These are phyloP conservation scores for Sherardia arvensis DNA, from an alignment of 257 asterid species.

Conservation along the genomic window DNA sequence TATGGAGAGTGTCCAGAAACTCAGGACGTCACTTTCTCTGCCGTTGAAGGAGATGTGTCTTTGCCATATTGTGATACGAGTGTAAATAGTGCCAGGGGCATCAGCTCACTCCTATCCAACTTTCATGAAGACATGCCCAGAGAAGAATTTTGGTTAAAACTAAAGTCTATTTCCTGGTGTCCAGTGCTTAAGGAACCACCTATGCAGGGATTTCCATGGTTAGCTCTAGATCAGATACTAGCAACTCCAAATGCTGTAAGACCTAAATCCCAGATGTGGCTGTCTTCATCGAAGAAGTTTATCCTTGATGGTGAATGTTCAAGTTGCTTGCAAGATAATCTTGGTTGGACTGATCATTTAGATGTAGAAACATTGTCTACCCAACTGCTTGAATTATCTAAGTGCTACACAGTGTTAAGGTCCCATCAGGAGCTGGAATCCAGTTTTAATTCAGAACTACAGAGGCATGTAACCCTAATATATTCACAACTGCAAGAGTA, in stretches of 20 bases:
- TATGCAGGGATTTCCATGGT: slow-evolving; percentile 68
- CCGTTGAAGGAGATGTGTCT: slow-evolving; percentile 28
- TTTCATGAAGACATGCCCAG: slow-evolving; percentile 46
- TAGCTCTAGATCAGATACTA: slow-evolving; percentile 34
- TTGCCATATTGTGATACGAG: slow-evolving; percentile 29
- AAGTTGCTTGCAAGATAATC: slow-evolving; percentile 44
- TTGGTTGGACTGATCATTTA: slow-evolving; percentile 73
- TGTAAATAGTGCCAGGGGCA: slow-evolving; percentile 27
- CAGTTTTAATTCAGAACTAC: slow-evolving; percentile 44
- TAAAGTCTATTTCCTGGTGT: slow-evolving; percentile 75
- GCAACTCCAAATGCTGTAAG: slow-evolving; percentile 66
- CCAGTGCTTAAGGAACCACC: slow-evolving; percentile 73
- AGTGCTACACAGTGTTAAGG: slow-evolving; percentile 41
- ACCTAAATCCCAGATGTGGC: slow-evolving; percentile 88
- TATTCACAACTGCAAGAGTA: slow-evolving; percentile 69
- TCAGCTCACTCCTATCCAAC: slow-evolving; percentile 36
- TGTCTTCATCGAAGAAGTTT: slow-evolving; percentile 63
- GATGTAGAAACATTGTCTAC: slow-evolving; percentile 46
- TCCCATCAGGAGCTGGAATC: slow-evolving; percentile 15
- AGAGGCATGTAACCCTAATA: slow-evolving; percentile 52
- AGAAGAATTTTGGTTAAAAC: slow-evolving; percentile 65
- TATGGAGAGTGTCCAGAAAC: slow-evolving; percentile 23
- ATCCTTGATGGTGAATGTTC: slow-evolving; percentile 78
- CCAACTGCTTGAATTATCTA: slow-evolving; percentile 64
- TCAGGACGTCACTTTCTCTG: slow-evolving; percentile 28